Percentiles rank a stretch among this genome's conserved stretches.
Evolutionary conservation across 1,284 basidiomycete genomes (phyloP).

Genomic region (Grifola frondosa): DNA sequence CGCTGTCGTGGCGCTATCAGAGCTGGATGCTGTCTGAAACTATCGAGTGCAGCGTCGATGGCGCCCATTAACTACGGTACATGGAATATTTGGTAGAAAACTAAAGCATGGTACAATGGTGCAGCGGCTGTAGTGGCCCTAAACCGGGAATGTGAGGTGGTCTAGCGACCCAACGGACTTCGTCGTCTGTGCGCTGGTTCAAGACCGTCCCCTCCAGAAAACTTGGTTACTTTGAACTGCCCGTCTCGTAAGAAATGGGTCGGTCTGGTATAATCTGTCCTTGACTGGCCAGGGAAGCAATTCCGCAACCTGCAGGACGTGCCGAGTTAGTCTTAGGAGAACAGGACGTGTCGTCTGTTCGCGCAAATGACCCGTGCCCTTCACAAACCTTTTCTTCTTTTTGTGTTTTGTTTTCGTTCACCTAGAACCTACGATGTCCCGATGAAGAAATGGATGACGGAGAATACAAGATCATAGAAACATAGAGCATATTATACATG

Average conservation of each 20-base stretch:
- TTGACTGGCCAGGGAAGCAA: constrained; percentile 85
- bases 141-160: constrained; percentile 76
- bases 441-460: too few species aligned
- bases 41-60: neutral
- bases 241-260: constrained; percentile 59
- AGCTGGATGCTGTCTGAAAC: neutral
- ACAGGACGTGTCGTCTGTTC: constrained; percentile 76
- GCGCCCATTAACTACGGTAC: too few species aligned
- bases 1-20: neutral
- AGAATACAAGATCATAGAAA: too few species aligned
- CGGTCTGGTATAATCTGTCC: constrained; percentile 76
- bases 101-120: constrained; percentile 42
- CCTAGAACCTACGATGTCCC: too few species aligned
- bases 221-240: constrained; percentile 72
- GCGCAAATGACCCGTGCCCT: constrained; percentile 69
- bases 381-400: constrained; percentile 68
- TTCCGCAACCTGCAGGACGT: constrained; percentile 80
- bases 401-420: constrained; percentile 1
- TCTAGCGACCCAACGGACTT: constrained; percentile 55
- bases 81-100: neutral
- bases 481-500: too few species aligned
- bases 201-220: constrained; percentile 88
- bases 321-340: constrained; percentile 90
- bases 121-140: constrained; percentile 78
- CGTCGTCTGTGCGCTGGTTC: constrained; percentile 79